Percentiles rank a stretch among this genome's conserved stretches.
phyloP scores from a whole-genome alignment of 805 yeast genomes.

The Tetrapisispora namnaoensis region DNA sequence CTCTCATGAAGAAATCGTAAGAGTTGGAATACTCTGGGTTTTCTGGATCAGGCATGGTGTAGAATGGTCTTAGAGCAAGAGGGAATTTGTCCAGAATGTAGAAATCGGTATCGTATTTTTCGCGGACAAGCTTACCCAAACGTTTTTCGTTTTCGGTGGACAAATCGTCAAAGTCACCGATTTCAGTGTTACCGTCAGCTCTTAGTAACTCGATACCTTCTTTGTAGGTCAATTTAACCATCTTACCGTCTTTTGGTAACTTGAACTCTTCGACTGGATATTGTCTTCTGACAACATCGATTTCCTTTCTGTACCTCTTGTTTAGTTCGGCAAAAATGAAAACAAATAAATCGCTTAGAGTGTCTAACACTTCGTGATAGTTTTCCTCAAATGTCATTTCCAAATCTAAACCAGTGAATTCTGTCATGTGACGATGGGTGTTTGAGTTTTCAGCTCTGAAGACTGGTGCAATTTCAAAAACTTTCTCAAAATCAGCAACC shows the following conservation, averaged over 20 bases:
- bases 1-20: slow-evolving; percentile 99
- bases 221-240: slow-evolving; percentile 80
- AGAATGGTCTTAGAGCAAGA: slow-evolving; percentile 91
- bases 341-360: slow-evolving; percentile 63
- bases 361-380: slow-evolving; percentile 78
- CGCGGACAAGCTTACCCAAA: slow-evolving; percentile 84
- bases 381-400: slow-evolving; percentile 99
- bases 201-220: slow-evolving; percentile 85
- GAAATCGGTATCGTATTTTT: slow-evolving; percentile 93
- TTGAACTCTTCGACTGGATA: slow-evolving; percentile 97
- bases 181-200: slow-evolving; percentile 68
- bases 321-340: slow-evolving; percentile 82
- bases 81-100: slow-evolving; percentile 98
- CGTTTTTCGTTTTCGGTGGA: slow-evolving; percentile 91
- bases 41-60: slow-evolving; percentile 96
- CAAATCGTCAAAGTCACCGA: slow-evolving; percentile 74
- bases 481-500: slow-evolving; percentile 95
- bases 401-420: slow-evolving; percentile 92
- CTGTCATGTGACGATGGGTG: slow-evolving; percentile 99
- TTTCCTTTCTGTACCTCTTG: slow-evolving; percentile 69
- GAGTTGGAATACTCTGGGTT: slow-evolving; percentile 93
- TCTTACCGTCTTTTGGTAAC: slow-evolving; percentile 86
- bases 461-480: slow-evolving; percentile 93
- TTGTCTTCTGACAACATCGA: slow-evolving; percentile 83
- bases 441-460: slow-evolving; percentile 99